A percentile compares a stretch with the other conserved stretches of the same genome.
Conservation (phyloP, 129 eudicot genomes). For the Ambrosia artemisiifolia region DNA sequence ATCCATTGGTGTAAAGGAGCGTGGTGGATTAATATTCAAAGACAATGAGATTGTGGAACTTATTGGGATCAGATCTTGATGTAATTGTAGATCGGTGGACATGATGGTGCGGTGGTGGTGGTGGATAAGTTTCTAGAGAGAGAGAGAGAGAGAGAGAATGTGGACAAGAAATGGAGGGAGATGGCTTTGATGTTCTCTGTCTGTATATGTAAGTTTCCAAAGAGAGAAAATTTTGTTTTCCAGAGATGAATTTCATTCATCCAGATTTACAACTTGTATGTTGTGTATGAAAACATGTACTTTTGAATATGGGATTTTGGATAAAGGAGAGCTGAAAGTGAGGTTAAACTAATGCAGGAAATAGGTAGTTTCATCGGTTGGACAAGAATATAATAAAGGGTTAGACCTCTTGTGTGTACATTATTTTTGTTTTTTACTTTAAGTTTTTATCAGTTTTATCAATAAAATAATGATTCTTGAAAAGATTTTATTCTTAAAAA, state of each 20-base stretch:
- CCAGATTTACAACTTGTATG: conserved; percentile 3
- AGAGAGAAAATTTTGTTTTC: conserved; percentile 15
- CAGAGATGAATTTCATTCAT: not conserved
- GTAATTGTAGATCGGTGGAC: conserved; percentile 69
- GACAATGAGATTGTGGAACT: conserved; percentile 20
- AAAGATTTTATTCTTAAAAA: too few species aligned
- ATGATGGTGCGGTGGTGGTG: conserved; percentile 24
- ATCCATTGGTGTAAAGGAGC: not conserved
- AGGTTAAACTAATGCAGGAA: conserved; percentile 21
- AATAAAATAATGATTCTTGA: conserved; percentile 11
- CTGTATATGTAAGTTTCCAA: conserved; percentile 19
- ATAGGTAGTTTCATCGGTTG: conserved; percentile 29
- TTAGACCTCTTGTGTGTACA: conserved; percentile 18
- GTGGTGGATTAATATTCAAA: conserved; percentile 11
- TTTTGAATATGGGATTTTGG: not conserved
- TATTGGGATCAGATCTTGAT: conserved; percentile 28
- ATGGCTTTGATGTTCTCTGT: not conserved
- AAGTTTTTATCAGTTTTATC: too few species aligned
- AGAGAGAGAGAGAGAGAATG: not conserved
- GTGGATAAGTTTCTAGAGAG: not conserved
- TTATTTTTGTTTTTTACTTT: not conserved
- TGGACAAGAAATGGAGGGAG: conserved; percentile 19
- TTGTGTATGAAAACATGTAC: not conserved
- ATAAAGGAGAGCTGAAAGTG: not conserved
- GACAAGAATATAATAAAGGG: conserved; percentile 37